Conservation (phyloP, 805 yeast species). For the Metschnikowia orientalis region DNA sequence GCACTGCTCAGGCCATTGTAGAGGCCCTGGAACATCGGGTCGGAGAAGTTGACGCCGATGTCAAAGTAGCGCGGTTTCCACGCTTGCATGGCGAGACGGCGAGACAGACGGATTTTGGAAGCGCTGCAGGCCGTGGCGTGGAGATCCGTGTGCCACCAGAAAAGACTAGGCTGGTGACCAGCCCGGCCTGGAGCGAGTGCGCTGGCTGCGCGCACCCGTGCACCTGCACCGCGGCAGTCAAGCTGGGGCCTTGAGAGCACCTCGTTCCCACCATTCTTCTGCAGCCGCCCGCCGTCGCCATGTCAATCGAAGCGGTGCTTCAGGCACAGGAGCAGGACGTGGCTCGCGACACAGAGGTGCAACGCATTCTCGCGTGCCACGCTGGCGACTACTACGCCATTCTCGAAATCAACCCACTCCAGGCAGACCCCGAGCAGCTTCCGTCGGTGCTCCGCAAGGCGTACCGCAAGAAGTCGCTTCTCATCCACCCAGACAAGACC, state of each 20-base stretch:
- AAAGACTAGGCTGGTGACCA: too few species aligned
- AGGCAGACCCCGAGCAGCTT: conserved; percentile 31
- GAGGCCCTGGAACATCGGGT: conserved; percentile 77
- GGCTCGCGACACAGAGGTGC: conserved; percentile 49
- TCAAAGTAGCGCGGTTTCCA: conserved; percentile 44
- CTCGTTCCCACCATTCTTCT: too few species aligned
- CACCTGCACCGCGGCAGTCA: too few species aligned
- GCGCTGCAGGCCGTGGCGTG: too few species aligned
- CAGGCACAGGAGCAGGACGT: conserved; percentile 25
- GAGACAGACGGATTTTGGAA: too few species aligned
- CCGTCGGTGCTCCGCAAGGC: conserved; percentile 35
- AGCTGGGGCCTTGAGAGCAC: too few species aligned
- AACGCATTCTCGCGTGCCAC: conserved; percentile 46
- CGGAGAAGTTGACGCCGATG: conserved; percentile 74
- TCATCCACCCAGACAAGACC: conserved; percentile 68
- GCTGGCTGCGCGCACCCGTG: too few species aligned
- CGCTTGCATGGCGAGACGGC: too few species aligned
- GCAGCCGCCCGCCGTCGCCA: conserved; percentile 1
- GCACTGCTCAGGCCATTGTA: conserved; percentile 58
- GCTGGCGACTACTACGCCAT: conserved; percentile 53
- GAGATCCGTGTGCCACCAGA: too few species aligned
- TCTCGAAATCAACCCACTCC: conserved; percentile 38
- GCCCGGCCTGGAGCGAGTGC: too few species aligned
- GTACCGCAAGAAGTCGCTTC: conserved; percentile 55
- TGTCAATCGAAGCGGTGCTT: conserved; percentile 13